A percentile compares a stretch with the other conserved stretches of the same genome.
Conservation (phyloP, 257 asterid species). For the Przewalskia tangutica region DNA sequence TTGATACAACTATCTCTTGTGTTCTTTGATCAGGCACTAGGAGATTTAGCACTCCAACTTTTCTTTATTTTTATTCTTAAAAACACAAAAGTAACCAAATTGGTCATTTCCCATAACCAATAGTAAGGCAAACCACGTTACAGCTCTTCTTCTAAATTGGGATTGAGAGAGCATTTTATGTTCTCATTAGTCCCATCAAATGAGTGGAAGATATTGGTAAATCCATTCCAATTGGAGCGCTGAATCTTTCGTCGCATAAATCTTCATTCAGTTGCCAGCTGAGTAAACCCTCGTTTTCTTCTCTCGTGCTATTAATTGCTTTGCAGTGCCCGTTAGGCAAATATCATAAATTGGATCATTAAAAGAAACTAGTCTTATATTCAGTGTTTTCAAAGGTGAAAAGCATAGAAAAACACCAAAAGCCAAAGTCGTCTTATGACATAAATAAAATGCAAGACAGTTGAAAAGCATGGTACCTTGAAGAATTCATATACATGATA, state of each 20-base stretch:
- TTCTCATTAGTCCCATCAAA: not conserved
- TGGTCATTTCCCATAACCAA: not conserved
- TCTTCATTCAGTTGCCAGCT: not conserved
- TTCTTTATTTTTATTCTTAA: not conserved
- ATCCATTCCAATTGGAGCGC: not conserved
- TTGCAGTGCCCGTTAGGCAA: not conserved
- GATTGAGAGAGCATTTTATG: not conserved
- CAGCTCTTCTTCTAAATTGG: not conserved
- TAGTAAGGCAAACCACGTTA: not conserved
- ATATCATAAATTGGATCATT: not conserved
- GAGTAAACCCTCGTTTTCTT: not conserved
- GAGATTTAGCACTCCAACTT: not conserved
- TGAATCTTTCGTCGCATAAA: not conserved
- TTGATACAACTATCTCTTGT: not conserved
- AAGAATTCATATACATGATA: constrained; percentile 89
- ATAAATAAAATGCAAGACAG: not conserved
- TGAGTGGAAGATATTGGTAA: not conserved
- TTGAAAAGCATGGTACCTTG: constrained; percentile 42
- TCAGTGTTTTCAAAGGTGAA: not conserved
- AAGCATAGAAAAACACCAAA: not conserved
- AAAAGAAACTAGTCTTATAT: not conserved
- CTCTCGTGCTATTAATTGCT: not conserved
- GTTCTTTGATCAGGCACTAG: not conserved
- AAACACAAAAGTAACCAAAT: not conserved
- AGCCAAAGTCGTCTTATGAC: not conserved